Evolutionary conservation across 768 basidiomycete species (phyloP).

Genomic region (Albatrellus ellisii): DNA sequence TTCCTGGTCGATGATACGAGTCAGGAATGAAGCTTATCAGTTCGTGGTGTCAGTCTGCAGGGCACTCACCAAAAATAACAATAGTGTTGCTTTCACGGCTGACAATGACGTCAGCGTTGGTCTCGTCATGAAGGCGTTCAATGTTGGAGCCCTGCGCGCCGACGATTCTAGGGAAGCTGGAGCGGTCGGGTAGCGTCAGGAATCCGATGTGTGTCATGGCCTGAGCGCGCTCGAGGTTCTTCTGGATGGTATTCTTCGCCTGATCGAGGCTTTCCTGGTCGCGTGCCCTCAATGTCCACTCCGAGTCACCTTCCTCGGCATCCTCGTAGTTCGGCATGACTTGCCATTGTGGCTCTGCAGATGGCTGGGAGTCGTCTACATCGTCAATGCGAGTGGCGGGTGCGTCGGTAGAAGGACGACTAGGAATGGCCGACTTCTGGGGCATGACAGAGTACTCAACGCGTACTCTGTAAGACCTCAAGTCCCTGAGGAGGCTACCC

Average conservation of each 20-base stretch:
- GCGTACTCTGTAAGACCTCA: slow-evolving; percentile 72
- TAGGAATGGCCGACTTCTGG: slow-evolving; percentile 43
- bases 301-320: slow-evolving; percentile 70
- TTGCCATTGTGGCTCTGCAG: slow-evolving; percentile 51
- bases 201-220: slow-evolving; percentile 72
- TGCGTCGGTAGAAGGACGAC: slow-evolving; percentile 33
- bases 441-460: slow-evolving; percentile 68
- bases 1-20: no score
- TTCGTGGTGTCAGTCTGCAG: background rate
- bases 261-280: slow-evolving; percentile 68
- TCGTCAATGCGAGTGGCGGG: slow-evolving; percentile 81
- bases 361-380: slow-evolving; percentile 25
- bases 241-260: slow-evolving; percentile 51
- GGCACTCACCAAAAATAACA: slow-evolving; percentile 64
- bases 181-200: slow-evolving; percentile 71
- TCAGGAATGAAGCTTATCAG: no score
- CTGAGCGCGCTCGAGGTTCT: slow-evolving; percentile 61
- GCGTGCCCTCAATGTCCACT: slow-evolving; percentile 75
- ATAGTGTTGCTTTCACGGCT: slow-evolving; percentile 82
- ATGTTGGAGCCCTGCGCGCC: slow-evolving; percentile 88
- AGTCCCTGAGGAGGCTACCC: slow-evolving; percentile 73
- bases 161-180: slow-evolving; percentile 86
- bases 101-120: slow-evolving; percentile 85
- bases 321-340: slow-evolving; percentile 67
- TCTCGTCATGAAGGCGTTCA: slow-evolving; percentile 74